Base-by-base conservation (phyloP, 306 rosid genomes). In the Corylus americana region DNA sequence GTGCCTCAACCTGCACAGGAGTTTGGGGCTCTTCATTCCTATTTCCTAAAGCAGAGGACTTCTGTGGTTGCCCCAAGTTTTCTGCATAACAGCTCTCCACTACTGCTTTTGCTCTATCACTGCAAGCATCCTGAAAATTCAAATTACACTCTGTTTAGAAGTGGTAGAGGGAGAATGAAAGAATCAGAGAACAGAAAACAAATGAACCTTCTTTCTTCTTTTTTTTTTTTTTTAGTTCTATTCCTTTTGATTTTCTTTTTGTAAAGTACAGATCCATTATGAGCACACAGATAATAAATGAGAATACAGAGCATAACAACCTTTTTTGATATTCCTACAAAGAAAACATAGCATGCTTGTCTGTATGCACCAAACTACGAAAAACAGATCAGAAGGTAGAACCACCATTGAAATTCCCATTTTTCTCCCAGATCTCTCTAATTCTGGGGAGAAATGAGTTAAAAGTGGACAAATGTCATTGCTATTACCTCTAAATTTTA, bases 71-170 rank as follows among this genome's bases (percentile, higher is more conserved):
- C 54, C 76, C 80, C 12, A 81, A 73, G 69, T 78, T 80, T 74
- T 81, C 88, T 55, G 78, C 70, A 67, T 82, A 58, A 49, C 51
- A 68, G 13, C 14, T 78, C 42, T 78, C 82, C 49, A 39, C 81
- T 77, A 81, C 78, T 55, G 84, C 72, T 61, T 74, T 80, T 77
- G 81, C 82, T 63, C 75, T 55, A 71, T 70, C 74, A 77, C 82
- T 49, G 74, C 82, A 78, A 80, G 71, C 77, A 77, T 84, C 91
- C 97, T 92, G 73, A 73, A 83, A 76, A 63, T 61, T 8, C 72
- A 55, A 75, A 45, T 44, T 17, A 68, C n/a, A 68, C 74, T 67
- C 59, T 72, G 50, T 55, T 51, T 20, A 79, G 18, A 51, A 77
- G 39, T 10, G 31, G 37, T 69, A 44, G 37, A 29, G 11, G 75